Evolutionary conservation across 129 eudicot species (phyloP).

Genomic region (Gnaphalium uliginosum): DNA sequence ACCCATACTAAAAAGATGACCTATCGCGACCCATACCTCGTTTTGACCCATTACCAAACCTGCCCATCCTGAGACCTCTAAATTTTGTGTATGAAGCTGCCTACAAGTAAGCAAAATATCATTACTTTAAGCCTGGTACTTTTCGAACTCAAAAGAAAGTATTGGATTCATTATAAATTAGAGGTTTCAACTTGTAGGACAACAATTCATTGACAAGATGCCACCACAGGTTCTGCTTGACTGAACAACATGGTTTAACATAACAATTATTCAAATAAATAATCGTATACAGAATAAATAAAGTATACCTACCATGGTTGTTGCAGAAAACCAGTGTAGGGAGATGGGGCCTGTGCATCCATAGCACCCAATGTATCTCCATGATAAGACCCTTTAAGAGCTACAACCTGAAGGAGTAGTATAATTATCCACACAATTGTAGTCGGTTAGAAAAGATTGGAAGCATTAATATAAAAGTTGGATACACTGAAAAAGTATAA

Average conservation of each 20-base stretch:
- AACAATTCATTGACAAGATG: background rate
- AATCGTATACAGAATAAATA: background rate
- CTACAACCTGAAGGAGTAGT: slow-evolving; percentile 63
- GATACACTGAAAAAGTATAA: slow-evolving; percentile 13
- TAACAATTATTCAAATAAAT: background rate
- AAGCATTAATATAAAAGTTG: background rate
- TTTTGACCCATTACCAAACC: background rate
- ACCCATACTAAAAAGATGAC: background rate
- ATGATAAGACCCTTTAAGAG: slow-evolving; percentile 93
- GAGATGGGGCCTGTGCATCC: slow-evolving; percentile 98
- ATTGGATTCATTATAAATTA: background rate
- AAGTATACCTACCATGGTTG: slow-evolving; percentile 78
- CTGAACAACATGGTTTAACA: background rate
- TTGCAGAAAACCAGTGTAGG: slow-evolving; percentile 86
- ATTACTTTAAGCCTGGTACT: background rate
- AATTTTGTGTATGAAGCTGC: background rate
- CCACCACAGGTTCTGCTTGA: slow-evolving; percentile 2
- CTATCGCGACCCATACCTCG: background rate
- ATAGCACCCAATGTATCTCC: slow-evolving; percentile 99
- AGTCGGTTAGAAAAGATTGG: slow-evolving; percentile 6
- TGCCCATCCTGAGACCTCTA: background rate
- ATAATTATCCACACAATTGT: slow-evolving; percentile 14
- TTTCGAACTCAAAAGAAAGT: background rate
- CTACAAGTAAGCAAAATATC: background rate
- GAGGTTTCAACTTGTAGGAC: background rate